Percentiles rank a stretch among this genome's conserved stretches.
phyloP scores from a whole-genome alignment of 352 stramenopile genomes.

The Phytopythium mirpurense region DNA sequence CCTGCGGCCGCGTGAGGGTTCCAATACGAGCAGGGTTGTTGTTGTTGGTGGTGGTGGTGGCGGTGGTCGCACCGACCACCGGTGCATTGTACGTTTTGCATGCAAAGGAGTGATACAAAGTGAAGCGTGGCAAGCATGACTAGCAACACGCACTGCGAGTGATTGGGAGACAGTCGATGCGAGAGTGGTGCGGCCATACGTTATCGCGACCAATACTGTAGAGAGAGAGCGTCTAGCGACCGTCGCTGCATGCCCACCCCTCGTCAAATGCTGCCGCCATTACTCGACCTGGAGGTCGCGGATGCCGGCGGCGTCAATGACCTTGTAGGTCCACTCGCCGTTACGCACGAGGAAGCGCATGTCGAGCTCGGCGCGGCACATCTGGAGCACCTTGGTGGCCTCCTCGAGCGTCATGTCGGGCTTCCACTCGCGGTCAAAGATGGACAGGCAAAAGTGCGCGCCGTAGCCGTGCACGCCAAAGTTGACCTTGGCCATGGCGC shows the following conservation, averaged over 20 bases:
- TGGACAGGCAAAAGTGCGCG: constrained; percentile 79
- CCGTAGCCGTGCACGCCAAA: constrained; percentile 84
- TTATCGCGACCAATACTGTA: background rate
- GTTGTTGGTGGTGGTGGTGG: no score
- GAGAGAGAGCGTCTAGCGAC: no score
- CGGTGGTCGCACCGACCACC: no score
- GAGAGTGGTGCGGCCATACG: background rate
- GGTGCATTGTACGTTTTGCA: no score
- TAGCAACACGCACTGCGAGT: background rate
- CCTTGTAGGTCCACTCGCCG: constrained; percentile 84
- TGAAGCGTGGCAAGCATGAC: no score
- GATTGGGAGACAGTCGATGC: background rate
- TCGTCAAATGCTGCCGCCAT: no score
- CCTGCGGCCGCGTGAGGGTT: background rate
- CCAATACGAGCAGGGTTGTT: no score
- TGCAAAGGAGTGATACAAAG: no score
- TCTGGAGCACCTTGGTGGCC: constrained; percentile 66
- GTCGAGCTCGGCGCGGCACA: constrained; percentile 76
- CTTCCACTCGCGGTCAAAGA: constrained; percentile 87
- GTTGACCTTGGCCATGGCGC: constrained; percentile 83
- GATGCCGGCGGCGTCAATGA: constrained; percentile 66
- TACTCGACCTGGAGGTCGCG: constrained; percentile 63
- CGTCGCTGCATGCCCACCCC: no score
- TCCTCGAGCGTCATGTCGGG: constrained; percentile 78
- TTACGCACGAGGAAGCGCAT: constrained; percentile 85